Conservation (phyloP, 139 green algal genomes). For the Chlamydomonas sphaeroides region DNA sequence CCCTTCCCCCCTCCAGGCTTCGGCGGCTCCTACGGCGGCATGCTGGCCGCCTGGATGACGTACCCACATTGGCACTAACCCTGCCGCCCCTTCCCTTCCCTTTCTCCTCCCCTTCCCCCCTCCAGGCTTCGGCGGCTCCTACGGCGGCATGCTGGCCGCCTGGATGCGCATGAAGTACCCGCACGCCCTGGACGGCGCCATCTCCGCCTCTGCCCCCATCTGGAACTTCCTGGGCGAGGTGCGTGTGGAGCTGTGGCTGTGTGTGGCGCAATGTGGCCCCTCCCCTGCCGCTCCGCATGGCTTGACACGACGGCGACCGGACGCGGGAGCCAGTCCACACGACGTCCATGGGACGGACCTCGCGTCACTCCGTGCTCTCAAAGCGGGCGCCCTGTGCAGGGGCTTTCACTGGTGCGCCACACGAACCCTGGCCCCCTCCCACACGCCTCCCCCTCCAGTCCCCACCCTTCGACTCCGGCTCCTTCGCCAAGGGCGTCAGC, state of each 20-base stretch:
- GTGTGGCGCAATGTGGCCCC: no score
- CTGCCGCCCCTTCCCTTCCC: background rate
- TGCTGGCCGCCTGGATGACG: slow-evolving; percentile 87
- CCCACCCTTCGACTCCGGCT: slow-evolving; percentile 41
- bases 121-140: slow-evolving; percentile 84
- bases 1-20: slow-evolving; percentile 61
- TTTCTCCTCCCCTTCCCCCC: background rate
- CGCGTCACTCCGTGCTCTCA: no score
- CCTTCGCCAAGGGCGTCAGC: slow-evolving; percentile 67
- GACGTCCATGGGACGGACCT: no score
- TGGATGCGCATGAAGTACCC: slow-evolving; percentile 91
- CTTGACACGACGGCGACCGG: no score
- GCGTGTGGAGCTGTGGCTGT: no score
- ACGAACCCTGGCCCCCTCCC: no score
- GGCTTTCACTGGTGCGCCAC: no score
- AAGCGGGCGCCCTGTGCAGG: no score
- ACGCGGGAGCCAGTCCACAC: no score
- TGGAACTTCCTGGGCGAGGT: slow-evolving; percentile 83
- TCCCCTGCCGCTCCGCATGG: no score
- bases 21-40: slow-evolving; percentile 89
- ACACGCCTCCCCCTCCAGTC: slow-evolving; percentile 12
- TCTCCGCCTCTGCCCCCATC: slow-evolving; percentile 92
- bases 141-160: slow-evolving; percentile 87
- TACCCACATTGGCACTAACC: slow-evolving; percentile 87
- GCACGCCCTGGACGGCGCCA: slow-evolving; percentile 78